Percentiles rank a stretch among this genome's conserved stretches.
These are phyloP conservation scores for Eimeria sp. DNA, from an alignment of 169 alveolate species.

Conservation along the genomic window DNA sequence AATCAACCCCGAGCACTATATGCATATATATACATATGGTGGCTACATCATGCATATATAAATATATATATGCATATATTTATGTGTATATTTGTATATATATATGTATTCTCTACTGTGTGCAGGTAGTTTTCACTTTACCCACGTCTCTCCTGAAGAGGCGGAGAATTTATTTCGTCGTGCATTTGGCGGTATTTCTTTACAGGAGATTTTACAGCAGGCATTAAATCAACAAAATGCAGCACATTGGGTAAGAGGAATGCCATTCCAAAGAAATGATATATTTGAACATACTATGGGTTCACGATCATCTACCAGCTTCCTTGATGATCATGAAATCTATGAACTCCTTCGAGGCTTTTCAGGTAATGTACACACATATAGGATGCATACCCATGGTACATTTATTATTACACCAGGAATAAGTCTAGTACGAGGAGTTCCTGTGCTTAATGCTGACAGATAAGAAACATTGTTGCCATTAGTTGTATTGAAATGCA, in stretches of 20 bases:
- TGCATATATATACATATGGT: no score
- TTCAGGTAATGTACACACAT: constrained; percentile 17
- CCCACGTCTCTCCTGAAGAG: constrained; percentile 62
- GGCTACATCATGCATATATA: no score
- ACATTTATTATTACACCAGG: no score
- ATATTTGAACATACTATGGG: constrained; percentile 58
- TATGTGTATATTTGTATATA: background rate
- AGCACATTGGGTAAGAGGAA: constrained; percentile 14
- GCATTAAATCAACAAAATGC: constrained; percentile 18
- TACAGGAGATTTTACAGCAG: constrained; percentile 64
- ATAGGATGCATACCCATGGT: no score
- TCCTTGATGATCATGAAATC: constrained; percentile 45
- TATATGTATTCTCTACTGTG: background rate
- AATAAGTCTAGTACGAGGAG: no score
- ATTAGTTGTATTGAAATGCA: background rate
- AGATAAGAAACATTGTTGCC: background rate
- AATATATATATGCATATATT: background rate
- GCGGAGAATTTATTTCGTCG: constrained; percentile 81
- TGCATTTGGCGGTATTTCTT: constrained; percentile 71
- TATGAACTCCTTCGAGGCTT: constrained; percentile 16
- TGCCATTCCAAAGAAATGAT: constrained; percentile 46
- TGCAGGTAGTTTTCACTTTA: background rate
- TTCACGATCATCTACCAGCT: constrained; percentile 40
- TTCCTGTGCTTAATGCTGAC: no score
- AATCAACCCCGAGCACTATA: no score